phyloP scores from a whole-genome alignment of 108 stramenopile species.

The Skeletonema marinoi region DNA sequence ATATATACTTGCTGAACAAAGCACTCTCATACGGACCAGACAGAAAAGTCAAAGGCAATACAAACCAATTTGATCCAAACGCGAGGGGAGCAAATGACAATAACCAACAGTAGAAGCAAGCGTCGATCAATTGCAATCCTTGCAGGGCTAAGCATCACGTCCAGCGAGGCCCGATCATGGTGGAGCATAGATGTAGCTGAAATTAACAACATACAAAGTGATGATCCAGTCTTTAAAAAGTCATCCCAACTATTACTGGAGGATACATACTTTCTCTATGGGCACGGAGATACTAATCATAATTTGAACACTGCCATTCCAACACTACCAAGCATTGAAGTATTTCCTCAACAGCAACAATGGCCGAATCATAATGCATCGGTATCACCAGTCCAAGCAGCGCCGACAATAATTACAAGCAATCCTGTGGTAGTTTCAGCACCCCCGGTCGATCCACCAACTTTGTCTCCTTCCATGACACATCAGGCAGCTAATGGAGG shows the following conservation, averaged over 20 bases:
- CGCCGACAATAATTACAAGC: background rate
- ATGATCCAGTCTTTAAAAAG: constrained; percentile 29
- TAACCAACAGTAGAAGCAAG: background rate
- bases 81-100: background rate
- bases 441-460: constrained; percentile 1
- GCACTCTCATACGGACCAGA: no score
- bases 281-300: background rate
- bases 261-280: constrained; percentile 23
- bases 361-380: background rate
- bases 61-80: background rate
- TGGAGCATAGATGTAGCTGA: constrained; percentile 22
- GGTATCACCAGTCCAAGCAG: background rate
- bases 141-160: background rate
- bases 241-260: constrained; percentile 32
- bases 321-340: background rate
- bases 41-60: no score
- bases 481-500: constrained; percentile 27
- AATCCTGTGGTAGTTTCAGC: background rate
- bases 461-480: constrained; percentile 26
- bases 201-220: constrained; percentile 11
- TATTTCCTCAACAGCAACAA: background rate
- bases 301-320: background rate
- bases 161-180: constrained; percentile 26
- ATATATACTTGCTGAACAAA: no score
- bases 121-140: background rate